Percentiles rank a stretch among this genome's conserved stretches.
These are phyloP conservation scores for Fusarium solani-melongenae DNA, from an alignment of 2,329 filamentous ascomycete species.

Conservation along the genomic window DNA sequence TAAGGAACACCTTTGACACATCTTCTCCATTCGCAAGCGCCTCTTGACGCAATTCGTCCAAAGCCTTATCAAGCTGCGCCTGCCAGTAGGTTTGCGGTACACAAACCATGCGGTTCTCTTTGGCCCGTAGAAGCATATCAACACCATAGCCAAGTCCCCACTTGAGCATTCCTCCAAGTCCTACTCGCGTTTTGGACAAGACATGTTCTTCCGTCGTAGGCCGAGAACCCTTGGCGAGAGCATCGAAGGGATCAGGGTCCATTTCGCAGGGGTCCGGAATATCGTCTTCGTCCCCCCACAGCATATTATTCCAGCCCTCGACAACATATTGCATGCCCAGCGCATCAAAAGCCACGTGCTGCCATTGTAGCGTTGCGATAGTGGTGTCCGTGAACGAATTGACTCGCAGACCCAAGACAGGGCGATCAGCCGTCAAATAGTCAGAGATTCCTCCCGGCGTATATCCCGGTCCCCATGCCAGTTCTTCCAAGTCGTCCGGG, in stretches of 20 bases:
- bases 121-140: neutral
- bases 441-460: conserved; percentile 10
- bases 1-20: conserved; percentile 7
- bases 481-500: conserved; percentile 16
- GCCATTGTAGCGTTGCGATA: conserved; percentile 6
- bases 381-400: conserved; percentile 24
- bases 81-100: conserved; percentile 16
- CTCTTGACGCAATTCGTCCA: neutral
- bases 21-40: neutral
- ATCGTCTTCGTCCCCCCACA: conserved; percentile 8
- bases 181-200: neutral
- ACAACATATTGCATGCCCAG: conserved; percentile 3
- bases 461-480: conserved; percentile 17
- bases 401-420: conserved; percentile 8
- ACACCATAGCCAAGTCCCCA: conserved; percentile 19
- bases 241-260: conserved; percentile 14
- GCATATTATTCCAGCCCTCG: conserved; percentile 10
- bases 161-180: neutral
- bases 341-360: conserved; percentile 14
- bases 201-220: conserved; percentile 10
- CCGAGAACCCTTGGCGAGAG: conserved; percentile 7
- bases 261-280: conserved; percentile 4
- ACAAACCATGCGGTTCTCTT: conserved; percentile 22
- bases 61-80: conserved; percentile 1
- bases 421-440: conserved; percentile 12